These are phyloP conservation scores for Ogataea pilisensis DNA, from an alignment of 805 yeast genomes.

Conservation along the genomic window DNA sequence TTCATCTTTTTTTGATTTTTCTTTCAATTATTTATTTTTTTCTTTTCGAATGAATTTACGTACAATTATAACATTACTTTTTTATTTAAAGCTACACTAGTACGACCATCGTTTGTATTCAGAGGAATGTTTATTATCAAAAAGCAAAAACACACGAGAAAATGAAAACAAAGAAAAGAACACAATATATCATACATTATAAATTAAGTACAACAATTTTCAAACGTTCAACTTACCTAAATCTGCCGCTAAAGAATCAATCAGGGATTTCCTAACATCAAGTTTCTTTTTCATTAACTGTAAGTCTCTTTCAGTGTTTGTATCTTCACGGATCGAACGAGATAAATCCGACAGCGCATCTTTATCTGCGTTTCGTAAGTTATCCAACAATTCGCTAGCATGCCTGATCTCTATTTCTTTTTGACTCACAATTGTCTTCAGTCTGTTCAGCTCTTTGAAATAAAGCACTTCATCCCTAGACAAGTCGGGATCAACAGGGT, in stretches of 20 bases:
- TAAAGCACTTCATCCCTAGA: constrained; percentile 25
- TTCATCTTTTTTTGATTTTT: not conserved
- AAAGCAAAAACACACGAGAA: not conserved
- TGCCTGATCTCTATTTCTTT: constrained; percentile 17
- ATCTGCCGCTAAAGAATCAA: constrained; percentile 9
- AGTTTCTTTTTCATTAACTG: constrained; percentile 6
- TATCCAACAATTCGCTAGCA: constrained; percentile 9
- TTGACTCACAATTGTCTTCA: constrained; percentile 11
- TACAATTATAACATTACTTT: too few species aligned
- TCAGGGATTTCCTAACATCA: constrained; percentile 10
- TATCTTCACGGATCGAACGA: constrained; percentile 1
- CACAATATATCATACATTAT: too few species aligned
- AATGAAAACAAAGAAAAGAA: not conserved
- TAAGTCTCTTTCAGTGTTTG: constrained; percentile 8
- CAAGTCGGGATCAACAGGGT: constrained; percentile 12
- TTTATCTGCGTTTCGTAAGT: constrained; percentile 18
- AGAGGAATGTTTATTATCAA: too few species aligned
- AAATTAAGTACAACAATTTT: too few species aligned
- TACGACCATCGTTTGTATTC: too few species aligned
- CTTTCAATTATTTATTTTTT: not conserved
- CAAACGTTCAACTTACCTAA: constrained; percentile 4
- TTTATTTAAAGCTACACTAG: too few species aligned
- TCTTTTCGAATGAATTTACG: too few species aligned
- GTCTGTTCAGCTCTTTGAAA: constrained; percentile 21
- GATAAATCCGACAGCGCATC: constrained; percentile 1